Evolutionary conservation across 106 monocot genomes (phyloP), one percentile per base, ranked within the genome.

Genomic region (Gastrodia elata): DNA sequence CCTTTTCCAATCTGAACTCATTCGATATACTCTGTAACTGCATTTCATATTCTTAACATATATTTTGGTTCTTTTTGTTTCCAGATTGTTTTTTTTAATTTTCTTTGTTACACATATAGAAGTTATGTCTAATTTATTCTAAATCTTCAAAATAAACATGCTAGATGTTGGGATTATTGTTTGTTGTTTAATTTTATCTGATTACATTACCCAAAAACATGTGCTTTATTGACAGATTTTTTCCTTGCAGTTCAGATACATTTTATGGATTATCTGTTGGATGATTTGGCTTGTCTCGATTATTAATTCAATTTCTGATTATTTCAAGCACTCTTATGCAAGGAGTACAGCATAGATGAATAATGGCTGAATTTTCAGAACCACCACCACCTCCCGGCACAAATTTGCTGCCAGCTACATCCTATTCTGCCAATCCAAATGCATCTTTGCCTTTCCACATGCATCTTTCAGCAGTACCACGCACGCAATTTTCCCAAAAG

Each of bases 361-460:
- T 61, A 39, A 79, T 76, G 78, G 64, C 49, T 46, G 64, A 65
- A 34, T 78, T 71, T 59, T 57, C 48, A 25, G 16, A 49, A 71
- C 74, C 59, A 18, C 74, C 78, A 5, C 72, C 77, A 39, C 78
- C 76, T 25, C 84, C 81, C 68, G 85, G 81, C 36, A 68, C 78
- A 37, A 41, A 65, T 69, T 35, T 46, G 14, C 36, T 56, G 36
- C 67, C 68, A 39, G 20, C 68, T 75, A 22, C 75, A 78, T 71
- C 76, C 34, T 48, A n/a, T 52, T n/a, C 74, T 77, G 20, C 76
- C 22, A 35, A 70, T 42, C 52, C 55, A 28, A 56, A 67, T 58
- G 39, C 65, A 33, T 33, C 59, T 70, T 38, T 4, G n/a, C 26
- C 70, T 10, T 68, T 39, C 57, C 61, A 18, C 64, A 49, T 38